These are phyloP conservation scores for Tanacetum coccineum DNA, from an alignment of 129 eudicot species.

Conservation along the genomic window DNA sequence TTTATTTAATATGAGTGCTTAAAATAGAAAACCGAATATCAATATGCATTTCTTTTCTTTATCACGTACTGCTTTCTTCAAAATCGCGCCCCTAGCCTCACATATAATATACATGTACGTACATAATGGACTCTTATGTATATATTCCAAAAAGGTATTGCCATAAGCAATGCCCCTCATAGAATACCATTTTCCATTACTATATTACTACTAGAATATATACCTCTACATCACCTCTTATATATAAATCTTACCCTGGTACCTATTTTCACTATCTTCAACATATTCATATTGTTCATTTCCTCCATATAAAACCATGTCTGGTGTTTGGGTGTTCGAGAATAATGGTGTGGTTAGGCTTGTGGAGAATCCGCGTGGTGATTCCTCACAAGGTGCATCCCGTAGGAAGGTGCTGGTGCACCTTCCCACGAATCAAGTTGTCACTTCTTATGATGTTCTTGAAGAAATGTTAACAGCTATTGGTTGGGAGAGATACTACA, in stretches of 20 bases:
- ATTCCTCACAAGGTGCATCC: constrained; percentile 36
- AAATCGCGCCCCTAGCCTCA: not conserved
- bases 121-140: too few relatives aligned
- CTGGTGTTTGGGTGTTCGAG: constrained; percentile 97
- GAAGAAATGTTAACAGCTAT: constrained; percentile 48
- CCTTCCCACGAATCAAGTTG: constrained; percentile 44
- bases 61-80: not conserved
- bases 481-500: constrained; percentile 83
- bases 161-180: not conserved
- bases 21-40: too few relatives aligned
- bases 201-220: constrained; percentile 26
- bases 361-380: constrained; percentile 57
- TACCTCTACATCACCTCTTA: constrained; percentile 15
- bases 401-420: constrained; percentile 54
- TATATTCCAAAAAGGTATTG: constrained; percentile 5
- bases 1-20: too few relatives aligned
- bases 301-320: constrained; percentile 35
- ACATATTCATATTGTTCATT: not conserved
- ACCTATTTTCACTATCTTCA: constrained; percentile 16
- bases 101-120: not conserved
- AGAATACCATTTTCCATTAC: not conserved
- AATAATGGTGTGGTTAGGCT: constrained; percentile 65
- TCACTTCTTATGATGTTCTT: constrained; percentile 30
- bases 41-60: not conserved
- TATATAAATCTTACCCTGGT: constrained; percentile 18